Evolutionary conservation across 2,329 filamentous ascomycete genomes (phyloP).

Genomic region (Penicillium sp.): DNA sequence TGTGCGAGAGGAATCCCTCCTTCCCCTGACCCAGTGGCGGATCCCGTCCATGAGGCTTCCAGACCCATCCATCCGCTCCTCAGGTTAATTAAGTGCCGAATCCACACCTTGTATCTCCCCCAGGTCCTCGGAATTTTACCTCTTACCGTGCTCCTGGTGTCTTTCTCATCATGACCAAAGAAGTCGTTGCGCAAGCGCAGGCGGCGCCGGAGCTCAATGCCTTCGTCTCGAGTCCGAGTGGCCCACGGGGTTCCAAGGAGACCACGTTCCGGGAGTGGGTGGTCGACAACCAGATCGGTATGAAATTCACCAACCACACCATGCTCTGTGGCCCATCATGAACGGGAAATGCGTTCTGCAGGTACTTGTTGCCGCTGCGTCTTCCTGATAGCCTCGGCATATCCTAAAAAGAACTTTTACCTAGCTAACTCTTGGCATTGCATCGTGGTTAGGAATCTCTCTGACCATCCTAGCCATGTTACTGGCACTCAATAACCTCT

Average conservation of each 20-base stretch:
- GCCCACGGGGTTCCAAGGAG: constrained; percentile 31
- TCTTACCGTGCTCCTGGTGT: constrained; percentile 1
- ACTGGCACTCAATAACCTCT: constrained; percentile 71
- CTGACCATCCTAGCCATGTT: constrained; percentile 80
- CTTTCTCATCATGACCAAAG: constrained; percentile 32
- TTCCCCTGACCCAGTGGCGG: constrained; percentile 11
- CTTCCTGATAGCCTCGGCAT: constrained; percentile 5
- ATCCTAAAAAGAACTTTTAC: constrained; percentile 1
- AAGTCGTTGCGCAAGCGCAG: constrained; percentile 25
- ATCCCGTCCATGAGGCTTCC: constrained; percentile 14
- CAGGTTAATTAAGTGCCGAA: constrained; percentile 16
- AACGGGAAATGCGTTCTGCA: neutral
- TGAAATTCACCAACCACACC: constrained; percentile 26
- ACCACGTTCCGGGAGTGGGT: constrained; percentile 54
- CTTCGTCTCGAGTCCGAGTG: constrained; percentile 34
- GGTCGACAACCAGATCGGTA: constrained; percentile 75
- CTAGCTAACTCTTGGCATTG: constrained; percentile 16
- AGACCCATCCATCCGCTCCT: constrained; percentile 18
- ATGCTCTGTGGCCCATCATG: neutral
- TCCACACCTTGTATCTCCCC: constrained; percentile 3
- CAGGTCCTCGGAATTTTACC: constrained; percentile 2
- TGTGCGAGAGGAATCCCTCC: neutral
- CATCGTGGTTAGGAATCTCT: constrained; percentile 59
- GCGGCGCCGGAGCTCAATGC: constrained; percentile 38
- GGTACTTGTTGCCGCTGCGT: neutral